Base-by-base conservation (phyloP, 202 grass and related monocot species). In the Elaeis oleifera region DNA sequence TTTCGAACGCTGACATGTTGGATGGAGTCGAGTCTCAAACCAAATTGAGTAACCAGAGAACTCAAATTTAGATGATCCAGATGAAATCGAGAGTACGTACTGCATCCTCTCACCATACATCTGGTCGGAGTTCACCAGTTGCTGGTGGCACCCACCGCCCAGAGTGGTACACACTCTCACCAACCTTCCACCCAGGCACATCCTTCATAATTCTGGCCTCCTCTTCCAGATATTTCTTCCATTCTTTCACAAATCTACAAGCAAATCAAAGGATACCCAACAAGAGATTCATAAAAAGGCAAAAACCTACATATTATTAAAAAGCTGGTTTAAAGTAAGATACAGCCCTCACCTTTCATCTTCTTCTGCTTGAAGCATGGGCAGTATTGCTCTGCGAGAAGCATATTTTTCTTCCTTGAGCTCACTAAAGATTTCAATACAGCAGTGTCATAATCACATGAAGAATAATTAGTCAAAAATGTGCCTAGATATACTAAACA, bases 401-500 rank as follows among this genome's bases (percentile, higher is more conserved):
- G 94, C 88, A 51, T 94, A 88, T 73, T 99, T 99, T 72, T 99
- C 94, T 82, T 99, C 94, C 71, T 99, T 99, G 16, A 94, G 78
- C 8, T 64, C 85, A 36, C 94, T 99, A 53, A 8, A 36, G 32
- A 36, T 36, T 9, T 36, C 32, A 36, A 36, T 36, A 36, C 32
- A 36, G 6, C 8, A 9, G 32, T 1, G 2, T 36, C 32, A 36
- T 36, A 36, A 36, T 36, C 7, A 36, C 32, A 1, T 9, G 1
- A 9, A 9, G 6, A 9, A 7, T 36, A 9, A 9, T 36, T 36
- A 36, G 32, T 9, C 32, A 36, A 36, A 36, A 36, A 11, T 36
- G 32, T 11, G 7, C 32, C 32, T 36, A 36, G 11, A 36, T 36
- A 36, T 36, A 36, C 32, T 2, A 36, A 36, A 36, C 6, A 36